Percentiles rank a stretch among this genome's conserved stretches.
Conservation (phyloP, 495 filamentous ascomycete species). For the Trichoderma orchidacearum region DNA sequence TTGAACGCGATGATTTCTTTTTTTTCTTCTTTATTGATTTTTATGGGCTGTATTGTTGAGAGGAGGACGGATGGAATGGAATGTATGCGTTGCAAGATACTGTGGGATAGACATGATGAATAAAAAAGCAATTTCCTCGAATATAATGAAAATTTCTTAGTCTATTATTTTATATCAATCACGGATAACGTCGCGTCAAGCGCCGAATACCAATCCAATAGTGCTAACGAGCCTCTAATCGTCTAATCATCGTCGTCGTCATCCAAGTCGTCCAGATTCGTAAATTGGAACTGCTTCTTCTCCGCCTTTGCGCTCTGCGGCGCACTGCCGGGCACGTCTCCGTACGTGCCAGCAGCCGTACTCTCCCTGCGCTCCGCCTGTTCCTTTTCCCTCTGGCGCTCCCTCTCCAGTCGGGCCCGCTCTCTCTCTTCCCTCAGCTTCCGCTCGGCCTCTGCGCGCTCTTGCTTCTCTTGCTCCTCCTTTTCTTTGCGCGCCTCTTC, state of each 20-base stretch:
- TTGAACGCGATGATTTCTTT: background rate
- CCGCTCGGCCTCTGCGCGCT: constrained; percentile 28
- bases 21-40: background rate
- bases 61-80: background rate
- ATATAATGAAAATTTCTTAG: no score
- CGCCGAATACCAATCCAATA: no score
- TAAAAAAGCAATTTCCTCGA: no score
- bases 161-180: no score
- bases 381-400: constrained; percentile 15
- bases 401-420: constrained; percentile 8
- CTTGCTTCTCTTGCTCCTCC: constrained; percentile 27
- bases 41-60: background rate
- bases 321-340: background rate
- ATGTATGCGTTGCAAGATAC: background rate
- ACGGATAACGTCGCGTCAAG: no score
- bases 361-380: constrained; percentile 22
- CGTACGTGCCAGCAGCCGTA: constrained; percentile 9
- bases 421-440: constrained; percentile 22
- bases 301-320: constrained; percentile 7
- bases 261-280: constrained; percentile 37
- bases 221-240: no score
- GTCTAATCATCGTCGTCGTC: constrained; percentile 32
- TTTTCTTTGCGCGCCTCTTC: constrained; percentile 21
- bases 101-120: background rate
- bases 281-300: constrained; percentile 38